A percentile compares a stretch with the other conserved stretches of the same genome.
Conservation (phyloP, 441 rosid genomes). For the Eutrema salsugineum region DNA sequence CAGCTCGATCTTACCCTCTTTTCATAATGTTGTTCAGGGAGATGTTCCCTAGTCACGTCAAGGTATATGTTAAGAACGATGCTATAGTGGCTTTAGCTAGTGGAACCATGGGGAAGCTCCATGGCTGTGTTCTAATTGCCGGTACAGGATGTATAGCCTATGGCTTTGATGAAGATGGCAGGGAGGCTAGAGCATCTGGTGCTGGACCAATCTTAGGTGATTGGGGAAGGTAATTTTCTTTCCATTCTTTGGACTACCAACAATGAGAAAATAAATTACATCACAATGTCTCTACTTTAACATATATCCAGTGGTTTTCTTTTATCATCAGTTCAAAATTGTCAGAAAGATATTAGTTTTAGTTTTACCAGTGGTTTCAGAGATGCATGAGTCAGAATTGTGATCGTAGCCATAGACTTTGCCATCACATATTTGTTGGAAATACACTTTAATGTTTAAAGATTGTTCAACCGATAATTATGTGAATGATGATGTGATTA, state of each 20-base stretch:
- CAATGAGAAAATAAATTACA: not conserved
- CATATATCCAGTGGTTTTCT: not conserved
- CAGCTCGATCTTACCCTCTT: not conserved
- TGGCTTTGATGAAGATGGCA: constrained; percentile 88
- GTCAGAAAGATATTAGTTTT: not conserved
- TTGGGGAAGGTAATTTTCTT: constrained; percentile 69
- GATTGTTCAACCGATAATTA: not conserved
- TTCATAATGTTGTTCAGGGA: constrained; percentile 45
- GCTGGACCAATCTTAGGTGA: constrained; percentile 97
- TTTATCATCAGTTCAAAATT: not conserved
- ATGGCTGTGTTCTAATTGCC: constrained; percentile 97
- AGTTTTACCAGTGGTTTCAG: not conserved
- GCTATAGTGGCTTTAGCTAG: constrained; percentile 95
- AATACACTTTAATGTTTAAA: not conserved
- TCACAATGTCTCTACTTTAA: not conserved
- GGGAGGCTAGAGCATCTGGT: constrained; percentile 92
- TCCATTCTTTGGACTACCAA: not conserved
- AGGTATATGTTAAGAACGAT: constrained; percentile 88
- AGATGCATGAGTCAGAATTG: not conserved
- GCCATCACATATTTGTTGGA: not conserved
- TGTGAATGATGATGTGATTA: constrained; percentile 10
- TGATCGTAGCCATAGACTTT: not conserved
- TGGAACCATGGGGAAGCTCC: constrained; percentile 96
- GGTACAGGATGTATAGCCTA: constrained; percentile 97
- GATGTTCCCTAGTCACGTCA: constrained; percentile 71